A percentile compares a stretch with the other conserved stretches of the same genome.
Conservation (phyloP, 23 red algal species). For the Gracilaria domingensis region DNA sequence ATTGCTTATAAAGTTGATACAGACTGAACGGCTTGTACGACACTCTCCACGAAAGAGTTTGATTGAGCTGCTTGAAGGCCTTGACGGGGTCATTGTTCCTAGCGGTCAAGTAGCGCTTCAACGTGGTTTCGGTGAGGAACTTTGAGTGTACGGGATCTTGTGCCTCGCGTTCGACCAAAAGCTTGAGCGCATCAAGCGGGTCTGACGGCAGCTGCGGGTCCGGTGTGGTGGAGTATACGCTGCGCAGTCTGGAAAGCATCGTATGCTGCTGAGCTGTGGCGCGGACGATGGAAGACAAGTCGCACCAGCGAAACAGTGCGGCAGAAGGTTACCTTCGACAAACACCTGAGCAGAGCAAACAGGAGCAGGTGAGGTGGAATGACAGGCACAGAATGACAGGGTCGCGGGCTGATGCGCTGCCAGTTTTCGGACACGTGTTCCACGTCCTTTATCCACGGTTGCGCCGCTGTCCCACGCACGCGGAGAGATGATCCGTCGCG, state of each 20-base stretch:
- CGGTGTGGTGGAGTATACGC: neutral
- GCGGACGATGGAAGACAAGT: too few relatives aligned
- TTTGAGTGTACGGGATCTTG: neutral
- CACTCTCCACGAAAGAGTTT: conserved; percentile 32
- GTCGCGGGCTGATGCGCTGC: too few relatives aligned
- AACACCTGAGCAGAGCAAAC: too few relatives aligned
- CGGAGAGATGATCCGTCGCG: too few relatives aligned
- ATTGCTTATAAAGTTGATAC: neutral
- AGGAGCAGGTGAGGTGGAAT: too few relatives aligned
- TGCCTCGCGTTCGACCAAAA: neutral
- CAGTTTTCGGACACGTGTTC: too few relatives aligned
- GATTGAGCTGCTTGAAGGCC: conserved; percentile 11
- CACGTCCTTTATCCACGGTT: too few relatives aligned
- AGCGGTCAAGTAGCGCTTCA: conserved; percentile 39
- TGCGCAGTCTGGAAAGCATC: neutral
- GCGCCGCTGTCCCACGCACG: neutral
- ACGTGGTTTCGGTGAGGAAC: conserved; percentile 39
- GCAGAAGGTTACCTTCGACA: too few relatives aligned
- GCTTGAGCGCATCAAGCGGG: neutral
- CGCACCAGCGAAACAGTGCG: too few relatives aligned
- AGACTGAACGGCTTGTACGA: conserved; percentile 29
- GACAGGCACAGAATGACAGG: too few relatives aligned
- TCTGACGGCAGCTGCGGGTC: neutral
- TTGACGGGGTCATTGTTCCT: conserved; percentile 19
- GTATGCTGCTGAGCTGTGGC: too few relatives aligned